Evolutionary conservation across 345 rosid species (phyloP), one percentile per base, ranked within the genome.

Genomic region (Lumnitzera racemosa): DNA sequence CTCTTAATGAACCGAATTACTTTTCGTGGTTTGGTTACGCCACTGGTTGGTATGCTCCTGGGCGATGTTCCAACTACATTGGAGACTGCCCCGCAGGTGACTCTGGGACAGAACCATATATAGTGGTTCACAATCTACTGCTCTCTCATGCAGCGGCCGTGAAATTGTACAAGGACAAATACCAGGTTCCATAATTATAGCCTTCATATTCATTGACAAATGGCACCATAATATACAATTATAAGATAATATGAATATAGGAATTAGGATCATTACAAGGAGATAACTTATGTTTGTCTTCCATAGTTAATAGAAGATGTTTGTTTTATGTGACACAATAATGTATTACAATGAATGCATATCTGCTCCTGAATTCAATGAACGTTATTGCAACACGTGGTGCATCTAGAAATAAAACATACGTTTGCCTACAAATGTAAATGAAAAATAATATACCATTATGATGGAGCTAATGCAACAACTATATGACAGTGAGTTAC

Each of bases 141-240:
- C 70, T 73, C 3, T 24, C 78, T 52, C 78, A 77, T 66, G 78
- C 72, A 5, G 24, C 67, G 11, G 74, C 72, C 9, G 78, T 68
- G 6, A 56, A 57, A 20, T 14, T 57, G 8, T 77, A 77, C 62
- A 67, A 41, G 61, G 17, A 54, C 25, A 74, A 73, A 15, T 77
- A 73, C 16, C 73, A 68, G 69, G 69, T 69, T 49, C 15, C 23
- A 17, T 5, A 13, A 47, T 12, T 20, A 27, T 5, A 13, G 1
- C 17, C 0, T 17, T 36, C 14, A 24, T 11, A 13, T 59, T 8
- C 27, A 36, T 12, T 16, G 11, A 11, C 24, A 11, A 24, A 13
- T 27, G 49, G 41, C 60, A 13, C 12, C 29, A 49, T 47, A 5
- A 11, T 2, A 5, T 54, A 52, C 20, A n/a, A 27, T 27, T 5